Evolutionary conservation across 2,329 filamentous ascomycete genomes (phyloP), one percentile per base, ranked within the genome.

Genomic region (Blastomyces parvus): DNA sequence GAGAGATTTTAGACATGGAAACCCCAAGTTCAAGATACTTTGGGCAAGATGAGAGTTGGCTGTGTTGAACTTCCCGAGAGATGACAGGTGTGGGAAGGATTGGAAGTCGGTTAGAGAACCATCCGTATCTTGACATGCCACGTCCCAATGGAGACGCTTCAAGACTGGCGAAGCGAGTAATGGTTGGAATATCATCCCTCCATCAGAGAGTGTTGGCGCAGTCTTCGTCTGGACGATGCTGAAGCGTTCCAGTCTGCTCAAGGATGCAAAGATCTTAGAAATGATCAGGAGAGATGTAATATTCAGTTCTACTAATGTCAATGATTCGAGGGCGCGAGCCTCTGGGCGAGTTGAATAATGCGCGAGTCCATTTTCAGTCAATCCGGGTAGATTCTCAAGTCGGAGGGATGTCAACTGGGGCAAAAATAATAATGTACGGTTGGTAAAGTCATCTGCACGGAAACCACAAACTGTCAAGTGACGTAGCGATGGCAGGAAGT

Each of bases 81-180:
- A 68, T 42, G 73, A 73, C 11, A 72, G 69, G 63, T 77, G 77
- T 4, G 76, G 75, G 42, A 71, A 68, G 22, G 69, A 73, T 61
- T 77, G 75, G n/a, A 76, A 67, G 62, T 72, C 71, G 53, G 71
- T 74, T 44, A 77, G 71, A 13, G 74, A 73, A 40, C 72, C 71
- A 44, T 68, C 69, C 19, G 74, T 70, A 56, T 76, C 70, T 36
- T 74, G 70, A 59, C 76, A 74, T 4, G 74, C 73, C 44, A 80
- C 70, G 67, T 86, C 84, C 83, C 84, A 86, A 68, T 86, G 84
- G 2, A 86, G 71, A 65, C 78, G 79, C 62, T 75, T 74, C 13
- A 86, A 73, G n/a, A 72, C 78, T 2, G 73, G 70, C 0, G 82
- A 84, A 6, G 76, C 76, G 36, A 86, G 75, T 13, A 79, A 69